Evolutionary conservation across 1,284 basidiomycete species (phyloP), one percentile per base, ranked within the genome.

Genomic region (Heliocybe sulcata): DNA sequence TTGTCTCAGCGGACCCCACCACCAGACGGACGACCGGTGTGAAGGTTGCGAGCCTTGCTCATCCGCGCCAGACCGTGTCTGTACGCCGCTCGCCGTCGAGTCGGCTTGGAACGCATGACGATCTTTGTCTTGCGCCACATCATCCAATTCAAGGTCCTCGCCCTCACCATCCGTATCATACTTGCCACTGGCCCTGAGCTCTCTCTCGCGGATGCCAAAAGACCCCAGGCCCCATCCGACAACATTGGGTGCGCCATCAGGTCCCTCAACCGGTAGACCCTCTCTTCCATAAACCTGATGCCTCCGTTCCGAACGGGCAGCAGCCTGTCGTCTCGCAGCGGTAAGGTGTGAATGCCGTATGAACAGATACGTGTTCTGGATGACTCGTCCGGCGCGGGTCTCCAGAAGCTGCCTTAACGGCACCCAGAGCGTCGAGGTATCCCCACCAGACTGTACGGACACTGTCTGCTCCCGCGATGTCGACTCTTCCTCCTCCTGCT

Each of bases 181-280:
- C 58, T 58, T 60, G 47, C 26, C 35, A 54, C 51, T 56, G 55
- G 9, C 45, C 56, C 3, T 60, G 31, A 69, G 71, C 49, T 69
- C 64, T 45, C 68, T 67, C 60, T 72, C 70, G 55, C 81, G 73
- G 65, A 87, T 72, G 22, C 82, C 83, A 63, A 83, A 89, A 56
- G 80, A 82, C 1, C 89, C 87, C 31, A 91, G 68, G 0, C 85
- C 85, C 87, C 88, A 91, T 1, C 83, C 83, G 19, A 74, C 69
- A 19, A 67, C 65, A 16, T 59, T 61, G 3, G 22, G 23, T 16
- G 47, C 47, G 12, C 47, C 47, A 26, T 49, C 20, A 8, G 47
- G 20, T 14, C 47, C 35, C 52, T 63, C 53, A 54, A 68, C 62
- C 2, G 60, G 63, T 23, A 56, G 61, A 2, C 70, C 72, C 31